Conservation (phyloP, 768 basidiomycete species). For the Phanerochaete sordida region DNA sequence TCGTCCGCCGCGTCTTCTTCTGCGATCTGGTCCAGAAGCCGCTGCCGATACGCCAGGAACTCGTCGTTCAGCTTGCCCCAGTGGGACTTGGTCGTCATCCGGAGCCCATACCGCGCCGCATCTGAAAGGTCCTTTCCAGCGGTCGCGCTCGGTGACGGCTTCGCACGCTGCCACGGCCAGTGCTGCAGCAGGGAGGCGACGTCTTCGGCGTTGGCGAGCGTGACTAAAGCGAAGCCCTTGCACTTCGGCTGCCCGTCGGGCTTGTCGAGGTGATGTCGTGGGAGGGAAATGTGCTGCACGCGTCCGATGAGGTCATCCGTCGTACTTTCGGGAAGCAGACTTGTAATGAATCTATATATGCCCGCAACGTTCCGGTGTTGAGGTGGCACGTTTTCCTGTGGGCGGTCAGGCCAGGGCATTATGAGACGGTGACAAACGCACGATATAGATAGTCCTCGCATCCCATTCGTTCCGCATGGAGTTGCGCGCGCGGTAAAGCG, state of each 20-base stretch:
- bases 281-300: conserved; percentile 56
- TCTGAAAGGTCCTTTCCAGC: conserved; percentile 27
- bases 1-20: not conserved
- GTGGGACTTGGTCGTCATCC: conserved; percentile 47
- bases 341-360: conserved; percentile 42
- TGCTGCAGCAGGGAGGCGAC: conserved; percentile 37
- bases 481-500: conserved; percentile 20
- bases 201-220: conserved; percentile 40
- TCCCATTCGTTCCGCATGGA: conserved; percentile 55
- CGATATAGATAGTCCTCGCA: conserved; percentile 61
- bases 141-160: not conserved
- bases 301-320: conserved; percentile 3
- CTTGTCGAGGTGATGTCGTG: conserved; percentile 61
- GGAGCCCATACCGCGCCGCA: conserved; percentile 57
- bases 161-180: conserved; percentile 64
- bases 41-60: conserved; percentile 60
- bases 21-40: conserved; percentile 47
- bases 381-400: conserved; percentile 68
- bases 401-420: not conserved
- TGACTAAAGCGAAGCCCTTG: conserved; percentile 77
- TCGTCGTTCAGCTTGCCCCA: conserved; percentile 69
- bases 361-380: conserved; percentile 48
- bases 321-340: conserved; percentile 26
- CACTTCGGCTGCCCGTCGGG: conserved; percentile 51
- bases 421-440: conserved; percentile 30